These are phyloP conservation scores for Suhomyces maxii DNA, from an alignment of 1,139 yeast species.

Conservation along the genomic window DNA sequence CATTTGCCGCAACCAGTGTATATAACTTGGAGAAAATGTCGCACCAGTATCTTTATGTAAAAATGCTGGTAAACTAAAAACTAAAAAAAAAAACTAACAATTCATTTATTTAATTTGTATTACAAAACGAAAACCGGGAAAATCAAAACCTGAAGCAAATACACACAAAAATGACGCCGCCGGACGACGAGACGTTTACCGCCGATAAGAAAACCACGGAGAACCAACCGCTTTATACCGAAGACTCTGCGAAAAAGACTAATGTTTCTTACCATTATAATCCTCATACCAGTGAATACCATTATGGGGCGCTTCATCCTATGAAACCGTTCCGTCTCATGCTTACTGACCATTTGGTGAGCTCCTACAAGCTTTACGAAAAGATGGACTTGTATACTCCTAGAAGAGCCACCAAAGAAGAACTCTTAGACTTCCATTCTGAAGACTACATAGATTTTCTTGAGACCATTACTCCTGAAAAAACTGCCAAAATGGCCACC, in stretches of 20 bases:
- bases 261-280: slow-evolving; percentile 87
- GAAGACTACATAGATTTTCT: slow-evolving; percentile 85
- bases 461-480: slow-evolving; percentile 80
- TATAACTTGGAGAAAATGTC: not conserved
- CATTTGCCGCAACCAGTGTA: not conserved
- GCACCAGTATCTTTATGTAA: not conserved
- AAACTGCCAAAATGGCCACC: slow-evolving; percentile 57
- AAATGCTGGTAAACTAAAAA: too few relatives aligned
- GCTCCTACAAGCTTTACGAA: slow-evolving; percentile 81
- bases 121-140: too few relatives aligned
- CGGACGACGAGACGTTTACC: slow-evolving; percentile 34
- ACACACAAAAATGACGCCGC: not conserved
- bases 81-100: too few relatives aligned
- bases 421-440: slow-evolving; percentile 77
- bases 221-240: slow-evolving; percentile 61
- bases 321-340: slow-evolving; percentile 97
- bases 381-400: slow-evolving; percentile 89
- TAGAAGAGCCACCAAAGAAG: slow-evolving; percentile 76
- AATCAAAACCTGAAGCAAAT: not conserved
- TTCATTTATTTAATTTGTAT: too few relatives aligned
- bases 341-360: slow-evolving; percentile 90
- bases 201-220: slow-evolving; percentile 58
- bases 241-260: slow-evolving; percentile 33
- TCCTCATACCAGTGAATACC: slow-evolving; percentile 78
- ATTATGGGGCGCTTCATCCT: slow-evolving; percentile 91